A percentile compares a stretch with the other conserved stretches of the same genome.
These are phyloP conservation scores for Fusarium compactum DNA, from an alignment of 2,329 filamentous ascomycete genomes.

Conservation along the genomic window DNA sequence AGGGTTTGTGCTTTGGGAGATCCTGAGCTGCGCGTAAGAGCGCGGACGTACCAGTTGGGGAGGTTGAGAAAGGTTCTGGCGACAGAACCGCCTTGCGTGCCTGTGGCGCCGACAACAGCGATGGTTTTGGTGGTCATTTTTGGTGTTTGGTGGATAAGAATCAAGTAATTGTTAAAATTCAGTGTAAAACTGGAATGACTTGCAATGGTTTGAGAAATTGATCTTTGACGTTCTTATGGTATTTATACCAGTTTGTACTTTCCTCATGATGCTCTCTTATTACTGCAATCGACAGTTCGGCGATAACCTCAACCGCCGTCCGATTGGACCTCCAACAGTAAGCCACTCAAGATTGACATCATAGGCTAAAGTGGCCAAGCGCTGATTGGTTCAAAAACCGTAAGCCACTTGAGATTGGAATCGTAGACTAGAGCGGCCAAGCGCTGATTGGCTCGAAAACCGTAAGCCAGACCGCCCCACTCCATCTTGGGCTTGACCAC, in stretches of 20 bases:
- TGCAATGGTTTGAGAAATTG: background rate
- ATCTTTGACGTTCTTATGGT: background rate
- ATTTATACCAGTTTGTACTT: background rate
- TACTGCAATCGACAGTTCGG: background rate
- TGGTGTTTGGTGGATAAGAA: accelerated
- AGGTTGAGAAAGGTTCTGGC: slow-evolving; percentile 56
- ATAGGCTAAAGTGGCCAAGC: background rate
- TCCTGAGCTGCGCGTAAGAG: slow-evolving; percentile 57
- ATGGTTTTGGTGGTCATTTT: slow-evolving; percentile 50
- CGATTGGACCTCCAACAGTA: slow-evolving; percentile 10
- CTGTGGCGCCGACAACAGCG: slow-evolving; percentile 60
- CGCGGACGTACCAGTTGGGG: slow-evolving; percentile 57
- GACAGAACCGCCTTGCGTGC: slow-evolving; percentile 62
- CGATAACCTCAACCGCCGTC: background rate
- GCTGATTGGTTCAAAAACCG: slow-evolving; percentile 34
- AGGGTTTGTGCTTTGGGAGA: slow-evolving; percentile 57
- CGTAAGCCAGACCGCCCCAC: slow-evolving; percentile 37
- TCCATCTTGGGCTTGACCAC: slow-evolving; percentile 10
- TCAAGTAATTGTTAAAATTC: background rate
- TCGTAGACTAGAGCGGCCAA: background rate
- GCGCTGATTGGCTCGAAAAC: slow-evolving; percentile 29
- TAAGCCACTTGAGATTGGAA: slow-evolving; percentile 40
- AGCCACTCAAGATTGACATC: slow-evolving; percentile 1
- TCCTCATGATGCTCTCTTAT: too few species aligned
- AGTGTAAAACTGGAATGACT: background rate